These are phyloP conservation scores for Aspergillus homomorphus DNA, from an alignment of 495 filamentous ascomycete species.

Conservation along the genomic window DNA sequence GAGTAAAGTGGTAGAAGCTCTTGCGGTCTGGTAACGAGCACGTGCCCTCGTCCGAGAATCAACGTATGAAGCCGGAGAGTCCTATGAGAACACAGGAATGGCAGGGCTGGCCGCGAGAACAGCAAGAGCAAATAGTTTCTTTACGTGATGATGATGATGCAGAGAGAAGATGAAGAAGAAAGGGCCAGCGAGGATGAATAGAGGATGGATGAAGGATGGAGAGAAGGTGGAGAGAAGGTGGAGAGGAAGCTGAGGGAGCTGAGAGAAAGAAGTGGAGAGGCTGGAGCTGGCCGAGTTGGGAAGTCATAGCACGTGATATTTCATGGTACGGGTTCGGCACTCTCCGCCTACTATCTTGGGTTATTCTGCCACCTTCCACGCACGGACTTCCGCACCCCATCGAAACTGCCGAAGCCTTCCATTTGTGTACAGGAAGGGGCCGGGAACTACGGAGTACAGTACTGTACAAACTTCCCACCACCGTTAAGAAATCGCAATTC, in stretches of 20 bases:
- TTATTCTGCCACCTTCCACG: constrained; percentile 1
- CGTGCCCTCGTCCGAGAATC: constrained; percentile 20
- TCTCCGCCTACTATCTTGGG: neutral
- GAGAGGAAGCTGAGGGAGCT: neutral
- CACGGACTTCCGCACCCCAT: neutral
- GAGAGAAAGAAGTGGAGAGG: no score
- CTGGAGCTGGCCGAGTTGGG: no score
- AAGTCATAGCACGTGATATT: no score
- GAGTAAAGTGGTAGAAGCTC: constrained; percentile 15
- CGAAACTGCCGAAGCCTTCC: no score
- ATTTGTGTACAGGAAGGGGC: no score
- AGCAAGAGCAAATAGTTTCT: constrained; percentile 14
- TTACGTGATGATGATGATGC: constrained; percentile 7
- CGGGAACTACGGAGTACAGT: no score
- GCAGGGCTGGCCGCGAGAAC: constrained; percentile 15
- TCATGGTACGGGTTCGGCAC: neutral
- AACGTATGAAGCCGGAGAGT: constrained; percentile 19
- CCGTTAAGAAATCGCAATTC: neutral
- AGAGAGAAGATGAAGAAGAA: neutral
- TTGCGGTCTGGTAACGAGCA: constrained; percentile 20
- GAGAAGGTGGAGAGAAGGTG: constrained; percentile 4
- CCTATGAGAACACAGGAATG: constrained; percentile 21
- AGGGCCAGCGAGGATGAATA: neutral
- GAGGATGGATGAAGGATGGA: neutral
- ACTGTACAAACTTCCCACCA: neutral